A percentile compares a stretch with the other conserved stretches of the same genome.
Conservation (phyloP, 2,329 filamentous ascomycete genomes). For the Teratosphaeria destructans region DNA sequence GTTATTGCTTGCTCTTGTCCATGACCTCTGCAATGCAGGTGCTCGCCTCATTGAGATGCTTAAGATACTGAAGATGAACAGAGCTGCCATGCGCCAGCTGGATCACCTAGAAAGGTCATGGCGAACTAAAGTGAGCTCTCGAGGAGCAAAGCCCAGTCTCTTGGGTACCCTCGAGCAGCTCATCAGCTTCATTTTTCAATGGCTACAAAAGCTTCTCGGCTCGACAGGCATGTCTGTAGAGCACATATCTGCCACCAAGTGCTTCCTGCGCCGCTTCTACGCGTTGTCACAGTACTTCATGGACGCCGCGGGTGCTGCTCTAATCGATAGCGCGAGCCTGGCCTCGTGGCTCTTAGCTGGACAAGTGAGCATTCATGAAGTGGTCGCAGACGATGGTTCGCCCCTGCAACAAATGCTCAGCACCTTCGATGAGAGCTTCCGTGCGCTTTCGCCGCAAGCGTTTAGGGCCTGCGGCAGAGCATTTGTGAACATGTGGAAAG, state of each 20-base stretch:
- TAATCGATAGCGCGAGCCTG: neutral
- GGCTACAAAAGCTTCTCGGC: neutral
- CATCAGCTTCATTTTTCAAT: neutral
- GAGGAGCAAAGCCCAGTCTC: neutral
- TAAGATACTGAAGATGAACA: neutral
- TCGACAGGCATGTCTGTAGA: neutral
- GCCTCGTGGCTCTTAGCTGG: neutral
- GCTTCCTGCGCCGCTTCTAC: neutral
- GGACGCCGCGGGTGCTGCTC: neutral
- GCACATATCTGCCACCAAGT: neutral
- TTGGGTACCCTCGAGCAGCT: neutral
- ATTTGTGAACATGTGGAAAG: constrained; percentile 41
- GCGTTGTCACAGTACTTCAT: neutral
- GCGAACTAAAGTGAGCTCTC: neutral
- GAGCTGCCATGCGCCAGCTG: constrained; percentile 1
- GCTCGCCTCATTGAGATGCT: neutral
- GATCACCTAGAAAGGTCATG: constrained; percentile 1
- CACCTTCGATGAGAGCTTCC: neutral
- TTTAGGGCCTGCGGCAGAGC: constrained; percentile 7
- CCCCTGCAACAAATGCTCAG: neutral
- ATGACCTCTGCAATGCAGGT: constrained; percentile 7
- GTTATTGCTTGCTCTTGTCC: constrained; percentile 11
- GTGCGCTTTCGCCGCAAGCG: neutral
- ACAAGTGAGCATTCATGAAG: neutral
- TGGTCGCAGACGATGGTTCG: neutral